Evolutionary conservation across 2,329 filamentous ascomycete species (phyloP).

Genomic region (Colletotrichum phormii): DNA sequence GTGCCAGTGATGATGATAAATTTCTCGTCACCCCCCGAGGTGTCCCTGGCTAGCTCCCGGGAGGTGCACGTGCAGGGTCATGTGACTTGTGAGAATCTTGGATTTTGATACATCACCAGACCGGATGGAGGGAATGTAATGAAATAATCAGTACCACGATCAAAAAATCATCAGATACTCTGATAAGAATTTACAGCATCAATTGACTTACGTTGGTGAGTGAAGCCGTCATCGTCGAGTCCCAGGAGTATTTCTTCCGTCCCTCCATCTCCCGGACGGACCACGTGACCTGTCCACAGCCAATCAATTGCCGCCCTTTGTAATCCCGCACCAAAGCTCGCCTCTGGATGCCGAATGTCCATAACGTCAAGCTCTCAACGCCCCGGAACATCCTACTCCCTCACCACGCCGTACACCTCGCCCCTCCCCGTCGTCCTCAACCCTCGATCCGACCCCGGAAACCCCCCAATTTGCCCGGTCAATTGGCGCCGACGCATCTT

Average conservation of each 20-base stretch:
- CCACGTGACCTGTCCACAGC: constrained; percentile 27
- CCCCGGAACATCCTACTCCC: constrained; percentile 15
- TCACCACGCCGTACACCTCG: neutral
- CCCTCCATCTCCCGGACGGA: neutral
- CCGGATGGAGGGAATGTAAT: neutral
- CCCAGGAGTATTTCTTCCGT: constrained; percentile 8
- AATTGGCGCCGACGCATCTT: constrained; percentile 31
- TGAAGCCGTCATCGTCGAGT: constrained; percentile 21
- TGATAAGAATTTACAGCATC: neutral
- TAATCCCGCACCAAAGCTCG: constrained; percentile 40
- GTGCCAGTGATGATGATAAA: constrained; percentile 39
- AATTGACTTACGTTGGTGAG: neutral
- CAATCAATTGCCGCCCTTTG: constrained; percentile 39
- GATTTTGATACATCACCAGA: neutral
- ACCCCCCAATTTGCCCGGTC: constrained; percentile 21
- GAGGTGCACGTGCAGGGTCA: constrained; percentile 28
- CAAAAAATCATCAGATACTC: fast-evolving
- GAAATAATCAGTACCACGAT: fast-evolving
- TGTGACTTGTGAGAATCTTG: neutral
- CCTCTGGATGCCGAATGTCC: constrained; percentile 25
- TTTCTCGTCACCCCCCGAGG: constrained; percentile 38
- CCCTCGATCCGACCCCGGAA: constrained; percentile 23
- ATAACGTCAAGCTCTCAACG: constrained; percentile 37
- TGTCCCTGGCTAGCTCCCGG: constrained; percentile 28
- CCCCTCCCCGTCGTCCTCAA: constrained; percentile 11